Evolutionary conservation across 305 asterid genomes (phyloP).

Genomic region (Fraxinus paxiana): DNA sequence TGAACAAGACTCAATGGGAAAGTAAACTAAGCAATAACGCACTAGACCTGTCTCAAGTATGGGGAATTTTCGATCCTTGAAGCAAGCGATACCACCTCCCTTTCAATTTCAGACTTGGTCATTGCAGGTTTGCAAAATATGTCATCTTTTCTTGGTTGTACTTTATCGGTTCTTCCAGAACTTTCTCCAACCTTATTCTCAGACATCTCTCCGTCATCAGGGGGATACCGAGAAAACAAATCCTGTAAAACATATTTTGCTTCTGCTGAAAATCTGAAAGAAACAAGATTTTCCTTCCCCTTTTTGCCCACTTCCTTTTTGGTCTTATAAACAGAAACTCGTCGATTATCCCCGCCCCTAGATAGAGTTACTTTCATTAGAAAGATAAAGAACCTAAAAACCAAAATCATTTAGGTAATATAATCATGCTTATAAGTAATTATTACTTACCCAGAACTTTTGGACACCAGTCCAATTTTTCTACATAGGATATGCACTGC

Average conservation of each 20-base stretch:
- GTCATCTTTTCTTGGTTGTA: conserved; percentile 42
- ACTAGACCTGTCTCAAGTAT: conserved; percentile 59
- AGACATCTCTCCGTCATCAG: conserved; percentile 52
- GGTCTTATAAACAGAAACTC: conserved; percentile 57
- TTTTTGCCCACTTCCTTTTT: conserved; percentile 28
- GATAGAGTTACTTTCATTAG: conserved; percentile 23
- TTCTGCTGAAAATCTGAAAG: conserved; percentile 62
- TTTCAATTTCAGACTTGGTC: conserved; percentile 52
- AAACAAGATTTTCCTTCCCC: conserved; percentile 39
- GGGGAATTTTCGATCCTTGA: conserved; percentile 46
- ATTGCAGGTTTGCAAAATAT: conserved; percentile 56
- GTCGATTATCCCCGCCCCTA: conserved; percentile 60
- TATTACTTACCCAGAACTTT: conserved; percentile 77
- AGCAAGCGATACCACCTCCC: conserved; percentile 47
- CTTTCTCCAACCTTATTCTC: conserved; percentile 36
- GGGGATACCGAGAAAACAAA: conserved; percentile 72
- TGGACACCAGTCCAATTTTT: conserved; percentile 71
- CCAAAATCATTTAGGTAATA: conserved; percentile 3
- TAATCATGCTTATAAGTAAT: conserved; percentile 9
- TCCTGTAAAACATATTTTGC: conserved; percentile 60
- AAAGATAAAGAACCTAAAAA: background rate
- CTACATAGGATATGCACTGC: conserved; percentile 61
- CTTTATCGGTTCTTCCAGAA: conserved; percentile 31
- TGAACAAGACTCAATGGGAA: background rate
- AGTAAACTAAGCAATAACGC: conserved; percentile 18